These are phyloP conservation scores for Zoysia pacifica DNA, from an alignment of 176 grass and related monocot genomes.

Conservation along the genomic window DNA sequence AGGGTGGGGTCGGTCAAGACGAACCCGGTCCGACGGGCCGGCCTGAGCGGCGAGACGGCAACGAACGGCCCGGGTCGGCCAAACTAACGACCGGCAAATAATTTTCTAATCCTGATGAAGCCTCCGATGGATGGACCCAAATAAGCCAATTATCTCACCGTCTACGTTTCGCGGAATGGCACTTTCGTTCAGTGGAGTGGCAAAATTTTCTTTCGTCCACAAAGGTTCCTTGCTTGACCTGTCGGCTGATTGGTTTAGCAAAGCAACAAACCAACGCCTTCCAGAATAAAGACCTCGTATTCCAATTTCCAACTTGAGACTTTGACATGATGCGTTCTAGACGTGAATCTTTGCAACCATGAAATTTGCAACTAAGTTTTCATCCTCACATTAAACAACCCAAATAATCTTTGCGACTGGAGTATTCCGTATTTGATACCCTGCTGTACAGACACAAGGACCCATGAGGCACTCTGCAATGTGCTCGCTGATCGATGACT, in stretches of 20 bases:
- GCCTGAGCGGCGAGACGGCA: background rate
- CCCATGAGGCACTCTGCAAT: background rate
- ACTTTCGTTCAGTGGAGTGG: background rate
- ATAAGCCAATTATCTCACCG: background rate
- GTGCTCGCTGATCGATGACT: background rate
- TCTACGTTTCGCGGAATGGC: background rate
- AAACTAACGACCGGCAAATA: background rate
- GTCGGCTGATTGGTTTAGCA: background rate
- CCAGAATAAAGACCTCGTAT: background rate
- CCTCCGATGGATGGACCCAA: background rate
- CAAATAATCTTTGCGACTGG: background rate
- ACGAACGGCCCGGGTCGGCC: background rate
- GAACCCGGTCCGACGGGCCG: constrained; percentile 3
- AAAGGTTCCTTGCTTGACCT: background rate
- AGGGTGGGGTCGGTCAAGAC: background rate
- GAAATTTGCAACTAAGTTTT: too few species aligned
- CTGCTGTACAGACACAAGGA: background rate
- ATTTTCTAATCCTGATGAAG: background rate
- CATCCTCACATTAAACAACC: background rate
- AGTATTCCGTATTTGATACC: background rate
- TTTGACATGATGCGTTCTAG: too few species aligned
- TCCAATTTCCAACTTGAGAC: background rate
- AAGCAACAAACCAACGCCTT: background rate
- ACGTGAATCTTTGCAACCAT: too few species aligned
- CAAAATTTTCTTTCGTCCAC: background rate